Percentiles rank a stretch among this genome's conserved stretches.
Evolutionary conservation across 2,329 filamentous ascomycete genomes (phyloP).

Genomic region (Magnaporthales sp.): DNA sequence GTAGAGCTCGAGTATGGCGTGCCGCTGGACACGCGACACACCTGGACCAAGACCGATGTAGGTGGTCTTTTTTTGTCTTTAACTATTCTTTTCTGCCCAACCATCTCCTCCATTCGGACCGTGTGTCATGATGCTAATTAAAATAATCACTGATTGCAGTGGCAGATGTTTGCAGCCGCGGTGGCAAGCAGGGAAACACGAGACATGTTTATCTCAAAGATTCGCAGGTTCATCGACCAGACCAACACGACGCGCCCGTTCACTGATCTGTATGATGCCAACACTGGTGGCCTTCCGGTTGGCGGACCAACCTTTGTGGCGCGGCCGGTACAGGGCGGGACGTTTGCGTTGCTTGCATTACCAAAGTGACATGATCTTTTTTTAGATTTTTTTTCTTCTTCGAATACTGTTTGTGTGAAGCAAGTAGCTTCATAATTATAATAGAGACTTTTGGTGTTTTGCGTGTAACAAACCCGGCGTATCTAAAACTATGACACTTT

Average conservation of each 20-base stretch:
- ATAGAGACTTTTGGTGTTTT: neutral
- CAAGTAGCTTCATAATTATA: neutral
- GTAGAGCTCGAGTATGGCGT: conserved; percentile 71
- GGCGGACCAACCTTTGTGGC: conserved; percentile 57
- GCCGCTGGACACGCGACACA: conserved; percentile 71
- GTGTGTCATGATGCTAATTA: neutral
- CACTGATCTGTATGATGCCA: conserved; percentile 70
- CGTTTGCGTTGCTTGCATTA: conserved; percentile 71
- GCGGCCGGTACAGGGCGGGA: conserved; percentile 69
- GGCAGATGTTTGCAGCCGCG: conserved; percentile 79
- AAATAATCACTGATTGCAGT: conserved; percentile 24
- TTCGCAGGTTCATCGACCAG: conserved; percentile 67
- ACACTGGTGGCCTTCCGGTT: conserved; percentile 56
- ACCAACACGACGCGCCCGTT: conserved; percentile 63
- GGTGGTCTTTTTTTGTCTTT: neutral
- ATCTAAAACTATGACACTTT: neutral
- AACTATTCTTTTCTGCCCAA: no score
- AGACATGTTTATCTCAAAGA: conserved; percentile 55
- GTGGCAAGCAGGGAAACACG: conserved; percentile 54
- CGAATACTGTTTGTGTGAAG: neutral
- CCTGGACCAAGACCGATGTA: conserved; percentile 70
- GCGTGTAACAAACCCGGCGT: neutral
- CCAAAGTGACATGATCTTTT: conserved; percentile 7
- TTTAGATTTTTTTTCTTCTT: neutral
- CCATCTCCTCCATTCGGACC: neutral